These are phyloP conservation scores for Penicillium mononematosum DNA, from an alignment of 495 filamentous ascomycete species.

Conservation along the genomic window DNA sequence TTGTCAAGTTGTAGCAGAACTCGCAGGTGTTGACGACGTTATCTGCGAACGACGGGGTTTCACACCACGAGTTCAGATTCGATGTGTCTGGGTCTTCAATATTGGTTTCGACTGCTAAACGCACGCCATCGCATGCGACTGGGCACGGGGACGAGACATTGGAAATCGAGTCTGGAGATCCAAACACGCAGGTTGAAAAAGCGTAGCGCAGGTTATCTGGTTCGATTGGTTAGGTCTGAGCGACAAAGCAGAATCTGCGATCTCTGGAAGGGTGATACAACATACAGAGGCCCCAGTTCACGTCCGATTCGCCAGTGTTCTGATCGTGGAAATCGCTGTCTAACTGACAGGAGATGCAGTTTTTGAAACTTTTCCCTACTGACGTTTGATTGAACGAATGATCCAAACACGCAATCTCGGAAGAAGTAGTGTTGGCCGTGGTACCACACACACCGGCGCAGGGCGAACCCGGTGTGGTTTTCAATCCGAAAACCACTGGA, in stretches of 20 bases:
- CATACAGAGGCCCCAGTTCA: conserved; percentile 62
- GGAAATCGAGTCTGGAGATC: conserved; percentile 34
- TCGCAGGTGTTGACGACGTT: conserved; percentile 45
- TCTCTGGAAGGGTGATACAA: conserved; percentile 6
- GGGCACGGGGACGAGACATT: conserved; percentile 45
- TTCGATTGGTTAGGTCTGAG: conserved; percentile 8
- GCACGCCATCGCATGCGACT: conserved; percentile 40
- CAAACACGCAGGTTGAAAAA: conserved; percentile 46
- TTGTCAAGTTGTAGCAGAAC: conserved; percentile 46
- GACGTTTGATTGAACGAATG: conserved; percentile 40
- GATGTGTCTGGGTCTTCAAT: conserved; percentile 28
- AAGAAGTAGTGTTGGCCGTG: conserved; percentile 45
- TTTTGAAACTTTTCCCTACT: conserved; percentile 52
- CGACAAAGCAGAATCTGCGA: neutral
- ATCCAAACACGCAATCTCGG: conserved; percentile 58
- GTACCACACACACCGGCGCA: conserved; percentile 51
- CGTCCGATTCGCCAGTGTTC: conserved; percentile 50
- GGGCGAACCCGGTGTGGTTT: conserved; percentile 50
- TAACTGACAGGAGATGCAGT: conserved; percentile 59
- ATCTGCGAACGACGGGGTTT: conserved; percentile 37
- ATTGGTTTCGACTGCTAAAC: conserved; percentile 35
- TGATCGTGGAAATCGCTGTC: conserved; percentile 52
- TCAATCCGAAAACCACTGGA: conserved; percentile 27
- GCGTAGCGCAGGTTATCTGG: conserved; percentile 53
- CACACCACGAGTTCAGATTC: conserved; percentile 38